Evolutionary conservation across 2,329 filamentous ascomycete genomes (phyloP), one percentile per base, ranked within the genome.

Genomic region (Colletotrichum viniferum): DNA sequence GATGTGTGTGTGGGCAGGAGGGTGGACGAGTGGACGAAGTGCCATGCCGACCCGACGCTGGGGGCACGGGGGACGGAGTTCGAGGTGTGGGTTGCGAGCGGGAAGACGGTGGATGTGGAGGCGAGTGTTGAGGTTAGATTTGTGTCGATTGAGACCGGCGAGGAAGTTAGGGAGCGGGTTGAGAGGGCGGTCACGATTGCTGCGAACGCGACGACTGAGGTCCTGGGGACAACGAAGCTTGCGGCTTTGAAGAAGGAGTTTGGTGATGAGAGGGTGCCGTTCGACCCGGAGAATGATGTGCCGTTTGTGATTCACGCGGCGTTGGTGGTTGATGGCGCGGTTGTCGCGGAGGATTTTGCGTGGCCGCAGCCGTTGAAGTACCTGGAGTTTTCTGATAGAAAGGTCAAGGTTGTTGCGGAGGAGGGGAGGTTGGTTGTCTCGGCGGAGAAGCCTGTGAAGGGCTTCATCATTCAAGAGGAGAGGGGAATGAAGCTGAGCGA

Each of bases 321-420:
- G 34, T 78, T 91, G 3, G 78, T 83, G 9, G 77, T 84, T 7
- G 79, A 84, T 3, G 86, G 83, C 1, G 75, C 81, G 21, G 80
- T 86, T 18, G 79, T 90, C 3, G 85, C 89, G 5, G 82, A 86
- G 16, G 88, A 90, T 73, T 84, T 86, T 14, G 89, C 90, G 34
- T 93, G 91, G 91, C 91, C 91, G 1, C 89, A 93, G 63, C 91
- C 91, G 1, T 77, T 93, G 66, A 93, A 93, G 81, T 92, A 92
- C 76, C 81, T 91, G 2, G 86, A 89, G 76, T 83, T 92, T 56
- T 81, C 84, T 14, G 82, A 87, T 52, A 86, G 88, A 30, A 79
- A 82, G 1, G 80, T 91, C 13, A 79, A 78, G 12, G 78, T 86
- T 28, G 76, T 81, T 14, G 58, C 55, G 9, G 38, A 43, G 30